Evolutionary conservation across 148 eudicot species (phyloP), one percentile per base, ranked within the genome.

Genomic region (Amaranthus hypochondriacus): DNA sequence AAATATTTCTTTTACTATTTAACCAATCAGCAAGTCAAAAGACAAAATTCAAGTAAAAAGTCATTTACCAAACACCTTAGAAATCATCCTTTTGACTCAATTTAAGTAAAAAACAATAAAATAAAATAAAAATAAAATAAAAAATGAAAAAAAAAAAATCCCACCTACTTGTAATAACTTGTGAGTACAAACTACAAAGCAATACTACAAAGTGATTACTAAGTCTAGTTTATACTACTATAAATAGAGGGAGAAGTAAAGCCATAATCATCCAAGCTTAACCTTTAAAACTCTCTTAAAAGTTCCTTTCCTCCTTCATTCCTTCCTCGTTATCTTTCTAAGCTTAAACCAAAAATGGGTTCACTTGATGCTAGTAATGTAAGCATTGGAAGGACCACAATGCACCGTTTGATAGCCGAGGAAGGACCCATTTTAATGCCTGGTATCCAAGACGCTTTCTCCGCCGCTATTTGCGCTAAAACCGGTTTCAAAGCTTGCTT

Each of bases 361-460:
- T 69, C 49, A 8, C 70, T 61, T 28, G 71, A 56, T 9, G 50
- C 52, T 0, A 43, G 51, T 43, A 4, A 10, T 4, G 72, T 28
- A 13, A 4, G 66, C 5, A 68, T 43, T n/a, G 70, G 77, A 4
- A 54, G 70, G 65, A 79, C 81, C 0, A 73, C 77, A 3, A 62
- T 79, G 42, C 82, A 79, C 75, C 65, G 70, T 6, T 65, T 79
- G 68, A 75, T 79, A 0, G 82, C 76, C 55, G 82, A 79, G 78
- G 71, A 75, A 4, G 78, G 82, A 14, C 63, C 75, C 0, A 60
- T 79, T 2, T 51, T 79, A 18, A 43, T 79, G 71, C 82, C 82
- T 5, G 82, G 78, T 5, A 73, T 79, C 59, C 82, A 79, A 42
- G 82, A 79, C 61, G 78, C 82, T 15, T 71, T 79, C 52, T 76